These are phyloP conservation scores for Rhodotorula babjevae DNA, from an alignment of 768 basidiomycete species.

Conservation along the genomic window DNA sequence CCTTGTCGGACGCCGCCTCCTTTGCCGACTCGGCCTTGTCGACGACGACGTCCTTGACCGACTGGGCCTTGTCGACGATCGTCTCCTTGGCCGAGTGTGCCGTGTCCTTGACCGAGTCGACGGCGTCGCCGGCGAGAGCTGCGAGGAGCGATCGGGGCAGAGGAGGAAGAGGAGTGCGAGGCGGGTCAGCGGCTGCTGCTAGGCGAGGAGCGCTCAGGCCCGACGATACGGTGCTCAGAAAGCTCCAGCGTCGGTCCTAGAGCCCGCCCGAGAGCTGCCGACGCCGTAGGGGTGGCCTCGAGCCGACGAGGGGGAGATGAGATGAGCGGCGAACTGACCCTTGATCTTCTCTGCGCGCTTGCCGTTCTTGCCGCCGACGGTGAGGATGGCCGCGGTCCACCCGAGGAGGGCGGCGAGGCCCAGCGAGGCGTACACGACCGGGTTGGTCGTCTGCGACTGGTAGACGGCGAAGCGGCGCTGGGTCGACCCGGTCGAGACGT, in stretches of 20 bases:
- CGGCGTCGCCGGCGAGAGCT: no score
- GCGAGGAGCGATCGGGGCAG: no score
- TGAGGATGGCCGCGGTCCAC: conserved; percentile 28
- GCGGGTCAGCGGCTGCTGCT: not conserved
- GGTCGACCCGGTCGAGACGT: not conserved
- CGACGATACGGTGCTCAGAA: no score
- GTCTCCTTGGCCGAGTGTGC: no score
- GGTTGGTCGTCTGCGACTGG: conserved; percentile 20
- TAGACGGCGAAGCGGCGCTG: conserved; percentile 13
- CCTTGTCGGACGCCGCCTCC: not conserved
- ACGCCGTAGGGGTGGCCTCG: no score
- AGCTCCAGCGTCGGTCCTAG: no score
- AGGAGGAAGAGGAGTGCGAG: no score
- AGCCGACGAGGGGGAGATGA: not conserved
- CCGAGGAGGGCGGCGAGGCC: conserved; percentile 26
- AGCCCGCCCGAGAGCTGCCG: no score
- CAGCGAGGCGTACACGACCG: conserved; percentile 26
- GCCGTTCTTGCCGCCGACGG: conserved; percentile 9
- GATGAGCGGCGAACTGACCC: not conserved
- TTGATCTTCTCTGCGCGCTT: conserved; percentile 9
- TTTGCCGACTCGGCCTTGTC: not conserved
- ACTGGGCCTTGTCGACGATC: not conserved
- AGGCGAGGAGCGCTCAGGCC: no score
- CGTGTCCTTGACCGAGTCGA: no score
- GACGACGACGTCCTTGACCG: not conserved